Base-by-base conservation (phyloP, 2,329 filamentous ascomycete genomes). In the Cladosporium austrohemisphaericum region DNA sequence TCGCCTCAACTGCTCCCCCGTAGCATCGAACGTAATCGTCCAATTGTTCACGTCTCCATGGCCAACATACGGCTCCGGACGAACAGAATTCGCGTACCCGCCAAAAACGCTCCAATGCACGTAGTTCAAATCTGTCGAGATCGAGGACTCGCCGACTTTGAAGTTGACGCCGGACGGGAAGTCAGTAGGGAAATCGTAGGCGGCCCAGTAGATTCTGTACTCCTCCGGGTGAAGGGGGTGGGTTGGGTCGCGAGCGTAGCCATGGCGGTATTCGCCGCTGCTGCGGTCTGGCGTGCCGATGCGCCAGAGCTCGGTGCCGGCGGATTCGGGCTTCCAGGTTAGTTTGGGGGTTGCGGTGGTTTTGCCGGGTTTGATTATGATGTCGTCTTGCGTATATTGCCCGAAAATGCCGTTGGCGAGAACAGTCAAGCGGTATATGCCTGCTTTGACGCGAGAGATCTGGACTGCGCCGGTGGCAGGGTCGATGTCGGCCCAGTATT, bases 51-150 rank as follows among this genome's bases (percentile, higher is more conserved):
- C 71, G 44, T 74, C 71, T 14, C 71, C 67, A 36, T 70, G 65
- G 16, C 71, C 67, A 33, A 68, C 65, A 41, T 75, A 73, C 4
- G 71, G 63, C 36, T 72, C 65, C 1, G 69, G 63, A 1, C 77
- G 69, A 3, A 70, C 46, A 11, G 63, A 72, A 61, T 81, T 76
- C 1, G 69, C 77, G 22, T 76, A 68, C 5, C 77, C 76, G 1
- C 80, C 80, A 56, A 81, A 84, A 7, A 81, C 79, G 50, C 75
- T 78, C 82, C 81, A 85, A 60, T 85, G 82, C 3, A 84, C 76
- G 49, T 83, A 83, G 63, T 85, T 85, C 52, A 82, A 69, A 56
- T 81, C 78, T 9, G 66, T 61, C 0, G 65, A 65, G 14, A 68
- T 69, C 20, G 78, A 64, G 52, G 73, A 76, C 58, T 74, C 64